Base-by-base conservation (phyloP, 179 eudicot species). In the Pouteria campechiana region DNA sequence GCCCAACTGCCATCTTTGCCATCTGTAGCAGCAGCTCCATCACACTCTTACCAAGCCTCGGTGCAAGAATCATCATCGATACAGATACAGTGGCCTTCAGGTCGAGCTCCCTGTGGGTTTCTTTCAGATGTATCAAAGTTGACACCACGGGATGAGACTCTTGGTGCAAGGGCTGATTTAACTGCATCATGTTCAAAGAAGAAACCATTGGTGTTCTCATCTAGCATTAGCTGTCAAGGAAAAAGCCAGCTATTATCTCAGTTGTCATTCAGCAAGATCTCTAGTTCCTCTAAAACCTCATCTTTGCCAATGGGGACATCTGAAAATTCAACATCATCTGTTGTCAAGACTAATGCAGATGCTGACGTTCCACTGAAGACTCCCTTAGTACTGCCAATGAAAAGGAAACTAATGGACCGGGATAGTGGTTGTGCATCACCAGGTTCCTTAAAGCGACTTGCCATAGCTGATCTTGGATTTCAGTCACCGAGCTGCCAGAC, bases 1-100 rank as follows among this genome's bases (percentile, higher is more conserved):
- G 99, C 94, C 30, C 81, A 75, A 50, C 55, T 87, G 70, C 77
- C 79, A 24, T 92, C 99, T 40, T 62, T 87, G 64, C 81, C 84
- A 53, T 70, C 85, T 34, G 58, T 67, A 30, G 77, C 79, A 18
- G 70, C 76, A 4, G 70, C 82, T 24, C 73, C 85, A 54, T 77
- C 92, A 53, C 61, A 79, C 44, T 51, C 66, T 52, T 67, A 82
- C 60, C 94, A 92, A 46, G 52, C 76, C 11, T 47, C 70, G 22
- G 80, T 42, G 37, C 92, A 75, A 50, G 99, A 92, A 47, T 6
- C 52, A 33, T 72, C 77, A 14, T 53, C 83, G 3, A 32, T 63
- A 43, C 83, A 71, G 60, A 68, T 73, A 34, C 83, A 79, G 28
- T 92, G 96, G 96, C 99, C 99, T 52, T 63, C 77, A 43, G 89